Conservation (phyloP, 2,329 filamentous ascomycete species). For the Aureobasidium sp. region DNA sequence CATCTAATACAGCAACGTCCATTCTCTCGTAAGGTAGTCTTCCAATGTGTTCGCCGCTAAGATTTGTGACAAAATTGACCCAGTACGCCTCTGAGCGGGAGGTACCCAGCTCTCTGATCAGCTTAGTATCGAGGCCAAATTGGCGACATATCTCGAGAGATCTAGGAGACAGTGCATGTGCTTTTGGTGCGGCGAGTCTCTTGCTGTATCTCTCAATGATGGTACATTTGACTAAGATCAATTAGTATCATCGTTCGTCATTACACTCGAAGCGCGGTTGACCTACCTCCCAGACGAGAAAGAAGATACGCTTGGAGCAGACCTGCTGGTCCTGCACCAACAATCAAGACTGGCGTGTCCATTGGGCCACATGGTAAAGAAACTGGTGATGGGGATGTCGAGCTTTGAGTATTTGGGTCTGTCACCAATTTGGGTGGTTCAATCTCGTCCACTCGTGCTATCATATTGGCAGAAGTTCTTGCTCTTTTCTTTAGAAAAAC, state of each 20-base stretch:
- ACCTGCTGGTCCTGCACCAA: slow-evolving; percentile 18
- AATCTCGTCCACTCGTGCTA: no score
- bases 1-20: slow-evolving; percentile 29
- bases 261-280: not conserved
- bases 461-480: no score
- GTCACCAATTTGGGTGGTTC: no score
- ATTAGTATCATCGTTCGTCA: not conserved
- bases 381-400: no score
- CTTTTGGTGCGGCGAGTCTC: slow-evolving; percentile 29
- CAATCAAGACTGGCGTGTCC: slow-evolving; percentile 14
- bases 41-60: slow-evolving; percentile 32
- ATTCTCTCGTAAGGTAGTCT: slow-evolving; percentile 31
- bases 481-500: no score
- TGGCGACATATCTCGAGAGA: slow-evolving; percentile 28
- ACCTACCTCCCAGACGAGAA: slow-evolving; percentile 15
- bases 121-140: slow-evolving; percentile 25
- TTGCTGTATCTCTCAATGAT: slow-evolving; percentile 29
- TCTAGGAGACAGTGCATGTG: slow-evolving; percentile 26
- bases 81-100: slow-evolving; percentile 31
- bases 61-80: slow-evolving; percentile 36
- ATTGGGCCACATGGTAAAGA: not conserved
- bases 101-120: slow-evolving; percentile 26
- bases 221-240: slow-evolving; percentile 22
- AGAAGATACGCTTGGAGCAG: slow-evolving; percentile 15
- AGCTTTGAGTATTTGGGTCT: no score